Base-by-base conservation (phyloP, 2,329 filamentous ascomycete species). In the Diaporthe helianthi region DNA sequence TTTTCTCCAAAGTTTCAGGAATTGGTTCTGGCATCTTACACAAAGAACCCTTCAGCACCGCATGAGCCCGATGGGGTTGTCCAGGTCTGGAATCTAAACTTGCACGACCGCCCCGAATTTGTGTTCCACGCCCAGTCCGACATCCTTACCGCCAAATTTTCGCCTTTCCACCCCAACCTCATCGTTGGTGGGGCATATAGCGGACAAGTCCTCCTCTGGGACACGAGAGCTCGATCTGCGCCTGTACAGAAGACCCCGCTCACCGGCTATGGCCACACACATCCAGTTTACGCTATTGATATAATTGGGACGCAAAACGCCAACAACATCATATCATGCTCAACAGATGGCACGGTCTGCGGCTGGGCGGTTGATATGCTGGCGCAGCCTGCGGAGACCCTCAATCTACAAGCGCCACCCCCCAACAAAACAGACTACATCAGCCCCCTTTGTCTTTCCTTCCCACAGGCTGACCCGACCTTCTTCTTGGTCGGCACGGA, bases 351-450 rank as follows among this genome's bases (percentile, higher is more conserved):
- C 67, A 93, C 97, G 12, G 93, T 98, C 51, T 99, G 96, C 79
- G 93, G 94, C 58, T 99, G 96, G 96, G 94, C 93, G 67, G 93
- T 98, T 73, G 97, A 99, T 79, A 98, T 99, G 89, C 92, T 99
- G 71, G 93, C 95, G 1, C 93, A 98, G 79, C 96, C 96, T 0
- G 95, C 98, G 80, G 96, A 99, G 82, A 91, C 94, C 67, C 88
- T 99, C 51, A 93, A 97, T 76, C 86, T 99, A 15, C 91, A 90
- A 70, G 93, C 94, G 2, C 95, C 95, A 4, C 90, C 90, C 19
- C 93, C 95, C 6, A 91, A 93, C 74, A 95, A 94, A 79, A 95
- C 94, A 5, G 97, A 99, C 80, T 96, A 99, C 76, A 90, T 99
- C 61, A 94, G 94, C 67, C 96, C 97, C 2, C 97, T 93, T 0